phyloP scores from a whole-genome alignment of 495 filamentous ascomycete species.

The Usnea hakonensis region DNA sequence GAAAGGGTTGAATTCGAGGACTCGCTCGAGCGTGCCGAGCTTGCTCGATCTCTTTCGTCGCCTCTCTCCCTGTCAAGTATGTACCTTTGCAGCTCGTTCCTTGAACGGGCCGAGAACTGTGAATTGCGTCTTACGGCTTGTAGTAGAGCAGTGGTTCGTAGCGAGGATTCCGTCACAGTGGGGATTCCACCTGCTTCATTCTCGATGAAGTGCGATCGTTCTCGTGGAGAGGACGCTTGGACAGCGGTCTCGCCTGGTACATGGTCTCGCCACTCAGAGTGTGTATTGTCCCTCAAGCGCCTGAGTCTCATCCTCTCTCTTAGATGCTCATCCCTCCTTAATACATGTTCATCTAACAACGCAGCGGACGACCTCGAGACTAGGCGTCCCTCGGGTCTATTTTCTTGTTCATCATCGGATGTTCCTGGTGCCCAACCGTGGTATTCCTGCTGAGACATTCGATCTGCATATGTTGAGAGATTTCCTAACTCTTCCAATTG shows the following conservation, averaged over 20 bases:
- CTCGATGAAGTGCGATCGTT: constrained; percentile 15
- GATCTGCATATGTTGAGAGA: constrained; percentile 7
- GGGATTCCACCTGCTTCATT: constrained; percentile 7
- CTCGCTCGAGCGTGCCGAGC: constrained; percentile 8
- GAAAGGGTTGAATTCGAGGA: constrained; percentile 10
- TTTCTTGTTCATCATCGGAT: constrained; percentile 43
- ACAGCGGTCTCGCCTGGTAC: constrained; percentile 8
- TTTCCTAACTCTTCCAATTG: constrained; percentile 17
- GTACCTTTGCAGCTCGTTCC: constrained; percentile 34
- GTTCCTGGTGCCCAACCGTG: constrained; percentile 54
- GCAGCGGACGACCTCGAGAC: constrained; percentile 54
- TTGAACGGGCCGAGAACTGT: constrained; percentile 38
- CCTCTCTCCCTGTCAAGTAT: constrained; percentile 38
- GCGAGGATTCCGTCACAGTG: constrained; percentile 17
- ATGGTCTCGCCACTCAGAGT: constrained; percentile 4
- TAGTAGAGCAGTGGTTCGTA: constrained; percentile 38
- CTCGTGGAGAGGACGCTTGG: background rate
- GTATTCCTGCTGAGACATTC: constrained; percentile 17
- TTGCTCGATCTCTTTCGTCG: constrained; percentile 16
- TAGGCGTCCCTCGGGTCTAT: constrained; percentile 12
- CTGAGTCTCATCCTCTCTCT: constrained; percentile 17
- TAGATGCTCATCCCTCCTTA: constrained; percentile 47
- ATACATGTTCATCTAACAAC: constrained; percentile 77
- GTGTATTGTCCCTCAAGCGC: constrained; percentile 12
- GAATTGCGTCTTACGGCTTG: constrained; percentile 45